Percentiles rank a stretch among this genome's conserved stretches.
phyloP scores from a whole-genome alignment of 2,329 filamentous ascomycete genomes.

The Fonsecaea pedrosoi region DNA sequence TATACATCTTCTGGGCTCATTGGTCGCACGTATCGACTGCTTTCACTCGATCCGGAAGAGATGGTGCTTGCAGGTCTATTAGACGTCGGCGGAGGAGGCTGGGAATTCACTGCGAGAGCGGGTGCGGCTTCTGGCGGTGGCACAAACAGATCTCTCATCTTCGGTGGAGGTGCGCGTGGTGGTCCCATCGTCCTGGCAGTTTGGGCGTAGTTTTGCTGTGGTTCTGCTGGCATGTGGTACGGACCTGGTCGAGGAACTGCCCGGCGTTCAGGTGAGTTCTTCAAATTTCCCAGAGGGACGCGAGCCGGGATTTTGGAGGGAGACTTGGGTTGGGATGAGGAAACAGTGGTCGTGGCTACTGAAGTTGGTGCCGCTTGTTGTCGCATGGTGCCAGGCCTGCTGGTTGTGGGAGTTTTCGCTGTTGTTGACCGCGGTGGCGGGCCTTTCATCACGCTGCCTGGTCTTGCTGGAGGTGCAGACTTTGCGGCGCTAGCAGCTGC shows the following conservation, averaged over 20 bases:
- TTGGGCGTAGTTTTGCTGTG: slow-evolving; percentile 34
- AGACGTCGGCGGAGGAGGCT: slow-evolving; percentile 37
- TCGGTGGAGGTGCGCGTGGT: slow-evolving; percentile 78
- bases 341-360: slow-evolving; percentile 30
- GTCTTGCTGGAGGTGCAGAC: slow-evolving; percentile 39
- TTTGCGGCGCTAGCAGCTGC: slow-evolving; percentile 26
- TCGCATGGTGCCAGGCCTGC: slow-evolving; percentile 50
- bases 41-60: slow-evolving; percentile 51
- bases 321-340: slow-evolving; percentile 48
- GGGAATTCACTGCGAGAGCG: slow-evolving; percentile 42
- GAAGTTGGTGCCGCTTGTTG: slow-evolving; percentile 34
- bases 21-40: slow-evolving; percentile 56
- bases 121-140: slow-evolving; percentile 54
- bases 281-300: slow-evolving; percentile 55
- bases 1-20: slow-evolving; percentile 82
- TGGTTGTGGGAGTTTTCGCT: slow-evolving; percentile 56
- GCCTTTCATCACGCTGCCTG: slow-evolving; percentile 49
- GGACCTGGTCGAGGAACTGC: slow-evolving; percentile 50
- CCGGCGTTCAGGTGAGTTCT: slow-evolving; percentile 80
- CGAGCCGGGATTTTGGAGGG: slow-evolving; percentile 58
- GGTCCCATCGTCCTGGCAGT: slow-evolving; percentile 57
- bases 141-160: slow-evolving; percentile 82
- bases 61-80: slow-evolving; percentile 61
- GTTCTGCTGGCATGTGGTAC: slow-evolving; percentile 30
- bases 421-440: slow-evolving; percentile 52